Base-by-base conservation (phyloP, 345 rosid genomes). In the Gossypium sturtianum region DNA sequence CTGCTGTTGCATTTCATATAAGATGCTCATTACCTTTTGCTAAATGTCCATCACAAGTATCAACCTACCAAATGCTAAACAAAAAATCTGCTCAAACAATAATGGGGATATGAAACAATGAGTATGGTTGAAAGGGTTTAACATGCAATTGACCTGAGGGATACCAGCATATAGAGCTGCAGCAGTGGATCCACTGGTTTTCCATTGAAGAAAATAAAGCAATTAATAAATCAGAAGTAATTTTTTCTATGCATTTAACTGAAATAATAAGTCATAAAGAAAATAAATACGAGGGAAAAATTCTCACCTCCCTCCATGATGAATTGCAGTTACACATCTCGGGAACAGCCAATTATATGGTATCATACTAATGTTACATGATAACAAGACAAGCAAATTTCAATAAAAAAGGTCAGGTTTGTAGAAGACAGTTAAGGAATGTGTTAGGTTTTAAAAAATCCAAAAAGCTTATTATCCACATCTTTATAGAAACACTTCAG, bases 301-400 rank as follows among this genome's bases (percentile, higher is more conserved):
- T 1, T 65, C 78, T 77, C 80, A 90, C 98, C 97, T 93, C 81
- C 97, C 98, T 20, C 98, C 97, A 58, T 94, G 97, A 86, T 94
- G 97, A 81, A 94, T 77, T 71, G 94, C 93, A 73, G 88, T 94
- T 20, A 80, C 80, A 73, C 97, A 93, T 85, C 84, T 85, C 77
- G 66, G 77, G 71, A 91, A 90, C 70, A 93, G 80, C 90, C 91
- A 89, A 29, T 75, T 83, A 83, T 91, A 91, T 34, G 97, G 90
- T 70, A 93, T 77, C 83, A 77, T 77, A 57, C 97, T 93, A 79
- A 79, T 69, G 20, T 69, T 76, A 80, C 73, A 78, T 41, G 71
- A 78, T 0, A 65, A 64, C 20, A 81, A 67, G 34, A 71, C 27
- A 49, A 12, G 56, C 67, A 70, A 83, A 72, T 49, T 77, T 54